Base-by-base conservation (phyloP, 768 basidiomycete species). In the Lyophyllum decastes region DNA sequence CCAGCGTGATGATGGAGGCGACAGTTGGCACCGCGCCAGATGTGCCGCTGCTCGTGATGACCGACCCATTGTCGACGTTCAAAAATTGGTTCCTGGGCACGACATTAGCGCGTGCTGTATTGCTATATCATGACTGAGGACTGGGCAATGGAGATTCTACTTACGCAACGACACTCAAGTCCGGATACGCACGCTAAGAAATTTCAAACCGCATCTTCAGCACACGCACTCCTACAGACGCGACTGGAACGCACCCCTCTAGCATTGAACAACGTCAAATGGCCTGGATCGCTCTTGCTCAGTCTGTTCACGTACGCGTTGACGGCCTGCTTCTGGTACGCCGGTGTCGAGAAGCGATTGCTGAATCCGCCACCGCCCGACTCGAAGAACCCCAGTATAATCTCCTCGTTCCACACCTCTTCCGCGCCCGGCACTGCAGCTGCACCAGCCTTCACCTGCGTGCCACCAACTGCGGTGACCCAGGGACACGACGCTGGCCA, bases 401-500 rank as follows among this genome's bases (percentile, higher is more conserved):
- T 41, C 21, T 68, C 65, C 41, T 66, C 58, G 26, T 68, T 71
- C 66, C 70, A 70, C n/a, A 72, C 71, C 38, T 69, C 70, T 55
- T 73, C 70, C 24, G 65, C 61, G 45, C 70, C 57, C 12, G 62
- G 63, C 43, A 49, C 64, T 16, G 71, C 70, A 6, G 69, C 73
- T 2, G 65, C 50, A 33, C 70, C 71, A 3, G 72, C 68, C 21
- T 74, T 73, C 24, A 81, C 64, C 60, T 76, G 77, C 1, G 80
- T 81, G 25, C 76, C 80, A 11, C 81, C 80, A 14, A 82, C 76
- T 2, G 74, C 68, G 2, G 81, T 81, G 10, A 79, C 66, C 68
- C 70, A 80, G 7, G 79, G 79, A 60, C 79, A 81, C 0, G 74
- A 67, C 7, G 61, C 71, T 10, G 79, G 82, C 74, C 78, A 83